Conservation (phyloP, 2,329 filamentous ascomycete species). For the Apiospora malaysiana region DNA sequence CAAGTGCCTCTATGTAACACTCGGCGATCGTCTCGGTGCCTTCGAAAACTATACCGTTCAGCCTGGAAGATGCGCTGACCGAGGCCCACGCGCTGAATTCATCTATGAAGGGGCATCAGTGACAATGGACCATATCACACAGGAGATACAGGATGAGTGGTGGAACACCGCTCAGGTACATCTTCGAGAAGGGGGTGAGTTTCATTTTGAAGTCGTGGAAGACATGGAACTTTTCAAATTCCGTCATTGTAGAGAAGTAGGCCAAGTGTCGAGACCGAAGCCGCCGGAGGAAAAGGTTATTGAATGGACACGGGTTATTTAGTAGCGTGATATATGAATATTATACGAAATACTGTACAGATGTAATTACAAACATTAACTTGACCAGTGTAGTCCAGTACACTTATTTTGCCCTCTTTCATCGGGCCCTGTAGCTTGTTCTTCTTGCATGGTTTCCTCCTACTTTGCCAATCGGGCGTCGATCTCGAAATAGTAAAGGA, state of each 20-base stretch:
- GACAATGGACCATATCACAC: not conserved
- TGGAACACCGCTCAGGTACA: not conserved
- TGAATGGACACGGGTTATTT: slow-evolving; percentile 2
- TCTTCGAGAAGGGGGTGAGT: not conserved
- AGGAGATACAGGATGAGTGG: not conserved
- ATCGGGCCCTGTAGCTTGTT: too few relatives aligned
- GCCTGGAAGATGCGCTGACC: not conserved
- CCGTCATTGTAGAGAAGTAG: too few relatives aligned
- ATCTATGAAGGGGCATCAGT: not conserved
- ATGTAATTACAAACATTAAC: too few relatives aligned
- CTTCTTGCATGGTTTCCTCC: too few relatives aligned
- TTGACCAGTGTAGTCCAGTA: too few relatives aligned
- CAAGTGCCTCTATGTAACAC: not conserved
- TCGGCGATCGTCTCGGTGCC: not conserved
- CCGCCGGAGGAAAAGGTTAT: not conserved
- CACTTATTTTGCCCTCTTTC: too few relatives aligned
- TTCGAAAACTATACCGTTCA: not conserved
- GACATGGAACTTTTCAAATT: not conserved
- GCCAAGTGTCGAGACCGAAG: too few relatives aligned
- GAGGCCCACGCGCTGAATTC: not conserved
- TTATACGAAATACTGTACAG: too few relatives aligned
- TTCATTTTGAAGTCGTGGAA: not conserved
- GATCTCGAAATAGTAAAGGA: too few relatives aligned
- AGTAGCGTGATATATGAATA: too few relatives aligned
- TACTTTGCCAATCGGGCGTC: too few relatives aligned